Conservation (phyloP, 2,329 filamentous ascomycete genomes). For the Diaporthe vexans region DNA sequence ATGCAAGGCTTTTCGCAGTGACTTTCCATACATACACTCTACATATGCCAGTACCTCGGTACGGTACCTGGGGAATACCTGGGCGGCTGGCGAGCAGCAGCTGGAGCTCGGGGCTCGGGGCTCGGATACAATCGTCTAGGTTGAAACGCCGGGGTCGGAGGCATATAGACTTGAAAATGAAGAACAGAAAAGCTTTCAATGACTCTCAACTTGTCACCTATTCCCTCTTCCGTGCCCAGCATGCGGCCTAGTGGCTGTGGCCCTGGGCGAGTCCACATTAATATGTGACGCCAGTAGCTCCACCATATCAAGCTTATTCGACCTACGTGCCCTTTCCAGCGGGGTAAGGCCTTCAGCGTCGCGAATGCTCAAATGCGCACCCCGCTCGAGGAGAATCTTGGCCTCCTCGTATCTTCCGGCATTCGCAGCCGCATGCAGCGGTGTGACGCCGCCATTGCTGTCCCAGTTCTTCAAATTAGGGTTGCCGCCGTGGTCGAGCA, state of each 20-base stretch:
- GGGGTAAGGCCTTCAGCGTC: slow-evolving; percentile 1
- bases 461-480: neutral
- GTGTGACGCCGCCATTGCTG: neutral
- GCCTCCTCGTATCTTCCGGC: neutral
- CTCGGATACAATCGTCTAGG: no score
- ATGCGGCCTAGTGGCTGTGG: neutral
- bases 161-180: no score
- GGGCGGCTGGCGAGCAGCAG: no score
- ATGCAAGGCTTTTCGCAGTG: no score
- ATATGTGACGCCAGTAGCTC: slow-evolving; percentile 9
- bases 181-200: no score
- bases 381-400: slow-evolving; percentile 3
- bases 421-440: slow-evolving; percentile 2
- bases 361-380: neutral
- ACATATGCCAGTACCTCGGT: no score
- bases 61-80: no score
- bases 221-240: slow-evolving; percentile 6
- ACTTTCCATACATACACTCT: no score
- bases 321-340: neutral
- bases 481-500: slow-evolving; percentile 9
- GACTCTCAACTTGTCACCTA: neutral
- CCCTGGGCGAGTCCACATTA: neutral
- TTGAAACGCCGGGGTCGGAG: no score
- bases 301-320: slow-evolving; percentile 25
- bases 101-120: no score